These are phyloP conservation scores for Gillenia trifoliata DNA, from an alignment of 306 rosid genomes.

Conservation along the genomic window DNA sequence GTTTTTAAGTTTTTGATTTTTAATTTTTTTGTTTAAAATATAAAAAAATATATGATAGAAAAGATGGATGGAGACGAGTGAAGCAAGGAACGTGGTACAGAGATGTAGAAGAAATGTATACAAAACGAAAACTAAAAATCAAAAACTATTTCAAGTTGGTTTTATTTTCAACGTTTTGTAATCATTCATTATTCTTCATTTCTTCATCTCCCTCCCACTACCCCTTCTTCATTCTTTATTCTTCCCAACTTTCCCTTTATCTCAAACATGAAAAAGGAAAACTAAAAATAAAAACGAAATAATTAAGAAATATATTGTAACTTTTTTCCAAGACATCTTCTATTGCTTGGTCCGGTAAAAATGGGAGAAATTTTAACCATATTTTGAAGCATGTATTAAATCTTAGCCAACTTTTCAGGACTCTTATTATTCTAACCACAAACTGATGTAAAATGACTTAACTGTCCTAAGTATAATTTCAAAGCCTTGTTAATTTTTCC, in stretches of 20 bases:
- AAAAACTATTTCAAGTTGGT: neutral
- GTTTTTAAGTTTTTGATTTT: too few relatives aligned
- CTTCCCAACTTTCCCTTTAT: neutral
- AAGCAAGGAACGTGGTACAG: neutral
- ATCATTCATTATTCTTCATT: too few relatives aligned
- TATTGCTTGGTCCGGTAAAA: neutral
- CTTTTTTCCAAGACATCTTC: neutral
- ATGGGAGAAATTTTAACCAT: too few relatives aligned
- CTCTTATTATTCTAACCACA: too few relatives aligned
- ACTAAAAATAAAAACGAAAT: too few relatives aligned
- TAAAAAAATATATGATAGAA: neutral
- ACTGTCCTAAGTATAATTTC: too few relatives aligned
- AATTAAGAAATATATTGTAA: too few relatives aligned
- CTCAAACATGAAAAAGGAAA: neutral
- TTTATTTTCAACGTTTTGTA: neutral
- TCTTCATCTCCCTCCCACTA: too few relatives aligned
- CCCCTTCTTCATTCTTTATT: neutral
- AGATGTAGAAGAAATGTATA: neutral
- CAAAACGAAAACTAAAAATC: neutral
- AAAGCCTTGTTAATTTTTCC: too few relatives aligned
- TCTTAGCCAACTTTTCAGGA: too few relatives aligned
- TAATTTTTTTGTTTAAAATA: neutral
- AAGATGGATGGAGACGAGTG: neutral
- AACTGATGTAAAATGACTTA: too few relatives aligned
- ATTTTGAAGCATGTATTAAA: too few relatives aligned